These are phyloP conservation scores for Neurospora sp. DNA, from an alignment of 495 filamentous ascomycete species.

Conservation along the genomic window DNA sequence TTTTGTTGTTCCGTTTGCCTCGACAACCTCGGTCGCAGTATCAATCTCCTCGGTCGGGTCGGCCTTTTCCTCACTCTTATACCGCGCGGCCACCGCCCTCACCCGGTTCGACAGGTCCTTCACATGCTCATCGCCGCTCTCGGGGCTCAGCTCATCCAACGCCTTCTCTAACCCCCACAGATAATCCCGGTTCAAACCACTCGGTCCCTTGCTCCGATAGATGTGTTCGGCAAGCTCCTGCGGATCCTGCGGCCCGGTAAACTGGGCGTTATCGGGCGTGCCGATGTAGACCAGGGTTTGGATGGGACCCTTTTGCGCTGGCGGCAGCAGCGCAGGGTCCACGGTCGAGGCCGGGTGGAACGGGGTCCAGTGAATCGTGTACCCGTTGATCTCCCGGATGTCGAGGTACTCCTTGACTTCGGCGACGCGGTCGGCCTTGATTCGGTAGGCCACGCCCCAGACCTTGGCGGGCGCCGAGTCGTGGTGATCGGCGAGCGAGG, in stretches of 20 bases:
- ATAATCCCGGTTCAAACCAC: slow-evolving; percentile 88
- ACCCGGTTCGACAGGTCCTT: slow-evolving; percentile 48
- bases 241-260: slow-evolving; percentile 72
- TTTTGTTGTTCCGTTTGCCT: slow-evolving; percentile 5
- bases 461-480: slow-evolving; percentile 47
- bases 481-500: slow-evolving; percentile 62
- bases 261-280: slow-evolving; percentile 87
- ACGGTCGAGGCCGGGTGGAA: slow-evolving; percentile 54
- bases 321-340: slow-evolving; percentile 10
- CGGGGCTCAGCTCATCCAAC: slow-evolving; percentile 61
- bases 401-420: slow-evolving; percentile 85
- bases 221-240: slow-evolving; percentile 80
- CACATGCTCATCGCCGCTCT: slow-evolving; percentile 80
- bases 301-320: slow-evolving; percentile 17
- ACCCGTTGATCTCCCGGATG: slow-evolving; percentile 94
- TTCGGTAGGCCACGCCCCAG: slow-evolving; percentile 93
- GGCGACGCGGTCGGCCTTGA: slow-evolving; percentile 56
- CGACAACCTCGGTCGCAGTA: background rate
- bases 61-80: slow-evolving; percentile 11
- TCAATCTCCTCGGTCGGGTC: background rate
- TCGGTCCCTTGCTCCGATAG: slow-evolving; percentile 62
- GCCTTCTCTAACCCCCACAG: slow-evolving; percentile 71
- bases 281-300: slow-evolving; percentile 82
- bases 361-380: slow-evolving; percentile 77
- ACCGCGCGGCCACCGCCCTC: slow-evolving; percentile 31